These are phyloP conservation scores for Globisporangium recalcitrans DNA, from an alignment of 352 stramenopile species.

Conservation along the genomic window DNA sequence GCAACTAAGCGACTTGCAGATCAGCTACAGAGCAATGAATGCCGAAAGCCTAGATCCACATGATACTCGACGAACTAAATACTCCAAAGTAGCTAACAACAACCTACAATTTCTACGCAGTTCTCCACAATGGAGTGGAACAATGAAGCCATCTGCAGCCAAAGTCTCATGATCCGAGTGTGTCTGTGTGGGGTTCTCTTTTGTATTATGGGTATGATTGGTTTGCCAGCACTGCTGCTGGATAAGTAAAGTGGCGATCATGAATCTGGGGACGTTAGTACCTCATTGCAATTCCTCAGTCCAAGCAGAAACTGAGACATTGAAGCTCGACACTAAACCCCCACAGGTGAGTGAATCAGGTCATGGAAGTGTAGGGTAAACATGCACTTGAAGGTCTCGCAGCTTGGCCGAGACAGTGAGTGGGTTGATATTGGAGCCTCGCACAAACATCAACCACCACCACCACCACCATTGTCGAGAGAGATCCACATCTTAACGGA, in stretches of 20 bases:
- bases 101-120: too few relatives aligned
- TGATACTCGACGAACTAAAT: too few relatives aligned
- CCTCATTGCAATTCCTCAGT: background rate
- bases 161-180: background rate
- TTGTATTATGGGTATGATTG: background rate
- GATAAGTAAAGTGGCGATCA: background rate
- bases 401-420: background rate
- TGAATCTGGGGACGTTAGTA: background rate
- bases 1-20: constrained; percentile 7
- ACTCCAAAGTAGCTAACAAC: too few relatives aligned
- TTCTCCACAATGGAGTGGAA: background rate
- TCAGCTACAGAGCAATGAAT: too few relatives aligned
- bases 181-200: background rate
- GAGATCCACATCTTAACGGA: constrained; percentile 44
- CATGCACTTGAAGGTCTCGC: background rate
- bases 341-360: background rate
- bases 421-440: too few relatives aligned
- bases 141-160: too few relatives aligned
- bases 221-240: background rate
- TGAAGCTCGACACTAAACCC: background rate
- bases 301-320: background rate
- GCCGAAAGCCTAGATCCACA: too few relatives aligned
- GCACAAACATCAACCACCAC: background rate
- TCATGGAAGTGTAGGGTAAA: background rate
- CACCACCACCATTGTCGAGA: background rate